Base-by-base conservation (phyloP, 2,329 filamentous ascomycete genomes). In the Ophiostoma ips region DNA sequence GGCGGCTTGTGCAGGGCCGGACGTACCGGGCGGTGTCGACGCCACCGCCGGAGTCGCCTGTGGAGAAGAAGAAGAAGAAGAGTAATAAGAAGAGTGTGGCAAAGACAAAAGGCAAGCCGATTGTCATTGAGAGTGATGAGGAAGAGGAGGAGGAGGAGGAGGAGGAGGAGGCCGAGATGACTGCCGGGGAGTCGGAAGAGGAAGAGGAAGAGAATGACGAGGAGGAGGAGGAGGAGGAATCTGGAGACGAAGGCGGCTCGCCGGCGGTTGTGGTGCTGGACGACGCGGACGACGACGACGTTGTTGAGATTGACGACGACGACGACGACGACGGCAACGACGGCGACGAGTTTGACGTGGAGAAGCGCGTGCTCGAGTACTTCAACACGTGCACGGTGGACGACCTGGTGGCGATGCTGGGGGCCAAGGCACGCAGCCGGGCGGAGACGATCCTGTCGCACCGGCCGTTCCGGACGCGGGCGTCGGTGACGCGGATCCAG, bases 301-400 rank as follows among this genome's bases (percentile, higher is more conserved):
- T 66, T 41, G 53, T 53, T 7, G 64, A 62, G 64, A 35, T 48
- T 16, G 52, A 51, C 12, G n/a, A 43, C 2, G 19, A 35, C 38
- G 65, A 65, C 30, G 65, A 66, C 41, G 54, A 53, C 8, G 64
- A 62, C 64, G n/a, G n/a, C 24, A 8, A 8, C 24, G 36, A 48
- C 24, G 52, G 50, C 9, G n/a, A 35, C 2, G 13, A 24, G 2
- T 28, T 16, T 30, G 38, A 33, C 13, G 34, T 53, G 11, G 63
- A 65, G 45, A 62, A 64, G 46, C 61, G 63, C 10, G 76, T 95
- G 7, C 69, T 96, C 28, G 74, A 80, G 8, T 94, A 88, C 59
- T 81, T 98, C 64, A 96, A 96, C 60, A 79, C 73, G 0, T 92
- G 86, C 62, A 78, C 79, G 5, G 68, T 78, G 10, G 76, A 82